A percentile compares a stretch with the other conserved stretches of the same genome.
Conservation (phyloP, 495 filamentous ascomycete genomes). For the Penicillium argentinense region DNA sequence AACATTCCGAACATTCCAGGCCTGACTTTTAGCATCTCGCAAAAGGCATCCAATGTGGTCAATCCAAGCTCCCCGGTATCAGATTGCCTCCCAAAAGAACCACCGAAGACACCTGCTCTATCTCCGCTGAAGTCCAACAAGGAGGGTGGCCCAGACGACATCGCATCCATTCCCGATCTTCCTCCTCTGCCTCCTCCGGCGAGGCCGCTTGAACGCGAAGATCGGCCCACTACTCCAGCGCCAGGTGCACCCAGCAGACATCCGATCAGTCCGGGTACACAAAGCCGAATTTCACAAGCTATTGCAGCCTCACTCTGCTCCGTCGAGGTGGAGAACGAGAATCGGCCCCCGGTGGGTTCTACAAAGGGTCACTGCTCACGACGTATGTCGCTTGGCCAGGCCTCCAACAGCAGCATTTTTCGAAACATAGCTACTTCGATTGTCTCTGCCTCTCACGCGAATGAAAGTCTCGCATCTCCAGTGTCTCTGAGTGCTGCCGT, state of each 20-base stretch:
- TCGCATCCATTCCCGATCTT: neutral
- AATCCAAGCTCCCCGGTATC: neutral
- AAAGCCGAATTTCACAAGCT: neutral
- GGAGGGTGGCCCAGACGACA: neutral
- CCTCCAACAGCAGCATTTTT: neutral
- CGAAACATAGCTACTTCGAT: neutral
- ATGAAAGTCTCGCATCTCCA: neutral
- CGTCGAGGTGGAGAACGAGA: neutral
- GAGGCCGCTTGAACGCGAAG: neutral
- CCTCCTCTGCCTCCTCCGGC: neutral
- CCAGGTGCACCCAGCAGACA: neutral
- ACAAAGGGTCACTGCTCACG: neutral
- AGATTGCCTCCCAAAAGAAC: neutral
- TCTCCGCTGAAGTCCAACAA: neutral
- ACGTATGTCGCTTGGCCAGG: neutral
- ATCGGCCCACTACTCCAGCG: neutral
- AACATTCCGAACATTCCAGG: slow-evolving; percentile 12
- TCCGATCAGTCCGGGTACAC: neutral
- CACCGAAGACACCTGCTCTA: neutral
- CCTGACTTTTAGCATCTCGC: neutral
- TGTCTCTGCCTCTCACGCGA: neutral
- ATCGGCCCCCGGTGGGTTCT: neutral
- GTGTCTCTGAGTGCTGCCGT: neutral
- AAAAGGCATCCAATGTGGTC: neutral
- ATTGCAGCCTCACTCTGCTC: slow-evolving; percentile 2